phyloP scores from a whole-genome alignment of 108 stramenopile species.

The Skeletonema menzelii region DNA sequence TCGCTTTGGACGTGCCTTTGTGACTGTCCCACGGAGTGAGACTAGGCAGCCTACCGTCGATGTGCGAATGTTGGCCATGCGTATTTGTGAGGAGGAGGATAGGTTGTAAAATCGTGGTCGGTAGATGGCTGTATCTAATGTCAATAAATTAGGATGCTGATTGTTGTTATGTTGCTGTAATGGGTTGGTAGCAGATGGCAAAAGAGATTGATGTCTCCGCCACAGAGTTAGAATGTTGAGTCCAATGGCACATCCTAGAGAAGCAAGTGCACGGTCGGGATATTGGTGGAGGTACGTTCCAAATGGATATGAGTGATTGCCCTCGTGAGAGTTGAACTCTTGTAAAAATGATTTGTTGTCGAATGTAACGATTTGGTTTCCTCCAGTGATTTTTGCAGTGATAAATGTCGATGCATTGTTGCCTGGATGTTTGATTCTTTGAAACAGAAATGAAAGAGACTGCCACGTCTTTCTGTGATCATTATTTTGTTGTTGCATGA shows the following conservation, averaged over 20 bases:
- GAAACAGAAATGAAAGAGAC: conserved; percentile 39
- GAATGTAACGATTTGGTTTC: conserved; percentile 32
- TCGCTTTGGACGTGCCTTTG: conserved; percentile 90
- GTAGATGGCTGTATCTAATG: conserved; percentile 28
- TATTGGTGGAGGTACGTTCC: conserved; percentile 38
- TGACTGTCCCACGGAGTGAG: conserved; percentile 88
- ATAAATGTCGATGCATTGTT: conserved; percentile 1
- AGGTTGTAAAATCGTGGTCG: conserved; percentile 44
- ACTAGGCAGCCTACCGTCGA: conserved; percentile 55
- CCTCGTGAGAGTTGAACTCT: conserved; percentile 30
- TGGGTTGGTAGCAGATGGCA: neutral
- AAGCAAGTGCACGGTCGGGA: conserved; percentile 45
- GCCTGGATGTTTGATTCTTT: conserved; percentile 9
- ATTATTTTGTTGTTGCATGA: conserved; percentile 14
- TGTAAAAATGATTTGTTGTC: conserved; percentile 32
- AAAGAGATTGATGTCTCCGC: conserved; percentile 14
- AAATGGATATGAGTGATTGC: conserved; percentile 12
- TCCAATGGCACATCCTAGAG: conserved; percentile 48
- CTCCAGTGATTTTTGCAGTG: conserved; percentile 31
- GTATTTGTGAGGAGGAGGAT: conserved; percentile 20
- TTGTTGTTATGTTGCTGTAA: conserved; percentile 14
- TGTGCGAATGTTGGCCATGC: conserved; percentile 41
- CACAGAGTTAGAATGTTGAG: conserved; percentile 33
- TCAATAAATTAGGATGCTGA: conserved; percentile 25
- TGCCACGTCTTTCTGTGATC: conserved; percentile 23